Evolutionary conservation across 306 rosid genomes (phyloP), one percentile per base, ranked within the genome.

Genomic region (Prunus davidiana): DNA sequence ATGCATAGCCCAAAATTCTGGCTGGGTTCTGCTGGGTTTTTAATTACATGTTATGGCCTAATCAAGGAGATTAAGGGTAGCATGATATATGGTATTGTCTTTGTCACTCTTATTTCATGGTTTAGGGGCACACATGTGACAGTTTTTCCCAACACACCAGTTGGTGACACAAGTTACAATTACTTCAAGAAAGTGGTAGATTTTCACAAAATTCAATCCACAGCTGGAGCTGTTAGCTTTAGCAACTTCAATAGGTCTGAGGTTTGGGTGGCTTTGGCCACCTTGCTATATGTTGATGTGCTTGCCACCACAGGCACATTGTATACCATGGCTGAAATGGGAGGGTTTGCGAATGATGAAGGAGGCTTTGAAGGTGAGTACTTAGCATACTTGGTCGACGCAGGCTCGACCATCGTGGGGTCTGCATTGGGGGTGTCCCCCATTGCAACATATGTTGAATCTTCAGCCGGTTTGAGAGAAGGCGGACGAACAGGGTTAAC

Each of bases 291-390:
- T 72, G 97, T 95, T 43, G 99, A 95, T 67, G 89, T 92, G 13
- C 86, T 95, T 43, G 93, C 91, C 28, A 86, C 83, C 55, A 95
- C 99, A 7, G 99, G 98, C 8, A 87, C 91, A 14, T 80, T 89
- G 82, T 93, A 87, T 65, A 90, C 99, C 1, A 84, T 95, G 97
- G 99, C 96, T 2, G 97, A 89, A 70, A 64, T 95, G 60, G 93
- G 93, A 24, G 99, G 87, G 3, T 89, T 88, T 69, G 69, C 86
- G 7, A 84, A 92, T 51, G 96, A 95, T 0, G 19, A 79, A 13
- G 97, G 99, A 8, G 86, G 81, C 13, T 95, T 95, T 75, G 98
- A 95, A 82, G 99, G 99, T 24, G 96, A 92, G 67, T 92, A 92
- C 71, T 61, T 87, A 77, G 98, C 99, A 10, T 95, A 90, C 75